A percentile compares a stretch with the other conserved stretches of the same genome.
phyloP scores from a whole-genome alignment of 352 stramenopile species.

The Pythium utonaiense region DNA sequence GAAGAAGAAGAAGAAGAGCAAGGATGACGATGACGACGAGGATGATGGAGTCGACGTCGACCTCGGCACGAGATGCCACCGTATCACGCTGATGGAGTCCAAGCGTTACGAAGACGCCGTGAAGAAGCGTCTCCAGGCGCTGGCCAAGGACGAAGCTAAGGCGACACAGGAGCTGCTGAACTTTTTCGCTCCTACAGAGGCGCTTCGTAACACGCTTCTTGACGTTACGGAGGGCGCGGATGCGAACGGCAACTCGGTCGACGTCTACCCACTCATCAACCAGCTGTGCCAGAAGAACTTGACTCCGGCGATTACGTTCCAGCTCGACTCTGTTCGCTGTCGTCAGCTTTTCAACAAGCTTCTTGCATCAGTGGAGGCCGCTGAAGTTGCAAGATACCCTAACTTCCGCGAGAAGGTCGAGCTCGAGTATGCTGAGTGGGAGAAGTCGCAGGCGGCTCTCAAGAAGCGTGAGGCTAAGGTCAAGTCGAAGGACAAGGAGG shows the following conservation, averaged over 20 bases:
- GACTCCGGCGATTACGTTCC: slow-evolving; percentile 84
- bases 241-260: slow-evolving; percentile 52
- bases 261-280: slow-evolving; percentile 70
- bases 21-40: slow-evolving; percentile 61
- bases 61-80: slow-evolving; percentile 76
- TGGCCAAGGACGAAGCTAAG: slow-evolving; percentile 89
- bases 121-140: slow-evolving; percentile 88
- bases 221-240: slow-evolving; percentile 48
- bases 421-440: slow-evolving; percentile 87
- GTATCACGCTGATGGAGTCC: slow-evolving; percentile 96
- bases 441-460: slow-evolving; percentile 84
- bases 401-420: slow-evolving; percentile 93
- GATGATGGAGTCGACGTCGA: slow-evolving; percentile 67
- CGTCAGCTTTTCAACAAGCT: slow-evolving; percentile 85
- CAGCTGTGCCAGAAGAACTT: slow-evolving; percentile 56
- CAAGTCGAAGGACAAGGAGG: slow-evolving; percentile 91
- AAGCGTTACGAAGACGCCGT: slow-evolving; percentile 97
- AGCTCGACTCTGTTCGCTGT: slow-evolving; percentile 86
- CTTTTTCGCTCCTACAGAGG: slow-evolving; percentile 67
- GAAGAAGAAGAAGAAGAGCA: slow-evolving; percentile 55
- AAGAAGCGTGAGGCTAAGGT: slow-evolving; percentile 94
- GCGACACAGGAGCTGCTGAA: slow-evolving; percentile 81
- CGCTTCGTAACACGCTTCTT: slow-evolving; percentile 59
- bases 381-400: slow-evolving; percentile 70
- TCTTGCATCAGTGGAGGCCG: slow-evolving; percentile 63